These are phyloP conservation scores for Alternaria sp. DNA, from an alignment of 2,329 filamentous ascomycete species.

Conservation along the genomic window DNA sequence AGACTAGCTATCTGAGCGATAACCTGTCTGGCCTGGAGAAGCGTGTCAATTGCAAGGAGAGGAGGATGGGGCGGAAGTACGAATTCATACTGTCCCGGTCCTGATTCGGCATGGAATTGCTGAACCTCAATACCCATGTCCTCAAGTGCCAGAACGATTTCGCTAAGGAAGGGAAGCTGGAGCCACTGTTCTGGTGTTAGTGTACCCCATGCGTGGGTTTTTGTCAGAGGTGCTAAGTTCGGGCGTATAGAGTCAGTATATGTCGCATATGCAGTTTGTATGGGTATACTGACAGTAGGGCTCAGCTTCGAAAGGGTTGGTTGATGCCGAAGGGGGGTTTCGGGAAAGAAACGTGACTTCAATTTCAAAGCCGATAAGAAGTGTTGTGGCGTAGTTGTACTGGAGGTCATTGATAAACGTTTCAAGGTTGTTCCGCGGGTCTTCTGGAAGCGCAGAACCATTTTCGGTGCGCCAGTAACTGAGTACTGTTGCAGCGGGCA, in stretches of 20 bases:
- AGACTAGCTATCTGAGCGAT: slow-evolving; percentile 71
- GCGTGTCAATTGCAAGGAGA: slow-evolving; percentile 73
- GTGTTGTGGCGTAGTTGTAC: slow-evolving; percentile 61
- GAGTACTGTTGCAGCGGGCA: slow-evolving; percentile 70
- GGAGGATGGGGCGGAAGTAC: slow-evolving; percentile 71
- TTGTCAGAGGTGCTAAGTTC: slow-evolving; percentile 58
- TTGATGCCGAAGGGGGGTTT: slow-evolving; percentile 27
- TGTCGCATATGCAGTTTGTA: not conserved
- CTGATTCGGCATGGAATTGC: slow-evolving; percentile 78
- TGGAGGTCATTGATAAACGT: slow-evolving; percentile 63
- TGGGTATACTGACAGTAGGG: slow-evolving; percentile 27
- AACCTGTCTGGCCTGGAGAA: slow-evolving; percentile 75
- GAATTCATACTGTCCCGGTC: slow-evolving; percentile 80
- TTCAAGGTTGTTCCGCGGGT: slow-evolving; percentile 63
- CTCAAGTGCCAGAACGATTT: slow-evolving; percentile 70
- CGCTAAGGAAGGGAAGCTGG: slow-evolving; percentile 68
- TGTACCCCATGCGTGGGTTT: slow-evolving; percentile 76
- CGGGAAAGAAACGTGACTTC: slow-evolving; percentile 76
- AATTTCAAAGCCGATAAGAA: slow-evolving; percentile 81
- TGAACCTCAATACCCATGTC: slow-evolving; percentile 72
- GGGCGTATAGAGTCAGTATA: not conserved
- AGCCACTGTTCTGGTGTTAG: slow-evolving; percentile 70
- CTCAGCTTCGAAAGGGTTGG: slow-evolving; percentile 37
- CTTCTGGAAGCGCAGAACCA: slow-evolving; percentile 63
- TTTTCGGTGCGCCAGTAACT: slow-evolving; percentile 70